These are phyloP conservation scores for Kodamaea ohmeri DNA, from an alignment of 1,139 yeast genomes.

Conservation along the genomic window DNA sequence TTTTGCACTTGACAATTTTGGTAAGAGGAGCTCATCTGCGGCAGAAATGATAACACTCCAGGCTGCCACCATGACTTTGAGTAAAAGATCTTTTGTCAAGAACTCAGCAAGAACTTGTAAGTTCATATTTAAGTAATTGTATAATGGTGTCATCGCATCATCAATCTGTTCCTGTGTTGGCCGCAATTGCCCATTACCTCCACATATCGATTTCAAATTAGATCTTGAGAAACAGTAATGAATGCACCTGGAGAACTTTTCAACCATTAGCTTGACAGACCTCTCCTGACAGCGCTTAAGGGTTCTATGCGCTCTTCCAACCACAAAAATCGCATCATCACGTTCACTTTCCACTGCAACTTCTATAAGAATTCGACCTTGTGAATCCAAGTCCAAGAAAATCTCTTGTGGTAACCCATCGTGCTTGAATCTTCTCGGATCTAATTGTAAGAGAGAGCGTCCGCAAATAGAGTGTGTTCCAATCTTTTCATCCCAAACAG, in stretches of 20 bases:
- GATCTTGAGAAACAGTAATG: conserved; percentile 40
- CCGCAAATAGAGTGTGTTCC: conserved; percentile 70
- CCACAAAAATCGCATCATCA: conserved; percentile 71
- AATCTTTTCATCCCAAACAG: conserved; percentile 72
- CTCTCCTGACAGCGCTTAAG: conserved; percentile 61
- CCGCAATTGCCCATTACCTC: conserved; percentile 42
- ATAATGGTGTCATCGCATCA: conserved; percentile 70
- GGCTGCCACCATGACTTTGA: conserved; percentile 70
- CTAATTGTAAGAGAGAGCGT: conserved; percentile 58
- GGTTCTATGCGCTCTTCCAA: conserved; percentile 73
- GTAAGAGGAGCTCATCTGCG: conserved; percentile 69
- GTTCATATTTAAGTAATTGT: conserved; percentile 70
- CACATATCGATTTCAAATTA: conserved; percentile 53
- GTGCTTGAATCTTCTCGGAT: conserved; percentile 62
- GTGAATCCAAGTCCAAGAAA: conserved; percentile 61
- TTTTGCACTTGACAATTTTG: conserved; percentile 62
- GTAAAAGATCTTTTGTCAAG: conserved; percentile 55
- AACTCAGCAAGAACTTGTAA: conserved; percentile 63
- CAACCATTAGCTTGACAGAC: conserved; percentile 64
- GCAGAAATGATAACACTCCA: conserved; percentile 68
- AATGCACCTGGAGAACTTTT: conserved; percentile 49
- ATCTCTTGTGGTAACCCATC: conserved; percentile 68
- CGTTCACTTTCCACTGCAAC: conserved; percentile 77
- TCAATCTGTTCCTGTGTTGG: conserved; percentile 58
- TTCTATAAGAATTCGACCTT: conserved; percentile 62